phyloP scores from a whole-genome alignment of 2,329 filamentous ascomycete species.

The Curvularia sp. region DNA sequence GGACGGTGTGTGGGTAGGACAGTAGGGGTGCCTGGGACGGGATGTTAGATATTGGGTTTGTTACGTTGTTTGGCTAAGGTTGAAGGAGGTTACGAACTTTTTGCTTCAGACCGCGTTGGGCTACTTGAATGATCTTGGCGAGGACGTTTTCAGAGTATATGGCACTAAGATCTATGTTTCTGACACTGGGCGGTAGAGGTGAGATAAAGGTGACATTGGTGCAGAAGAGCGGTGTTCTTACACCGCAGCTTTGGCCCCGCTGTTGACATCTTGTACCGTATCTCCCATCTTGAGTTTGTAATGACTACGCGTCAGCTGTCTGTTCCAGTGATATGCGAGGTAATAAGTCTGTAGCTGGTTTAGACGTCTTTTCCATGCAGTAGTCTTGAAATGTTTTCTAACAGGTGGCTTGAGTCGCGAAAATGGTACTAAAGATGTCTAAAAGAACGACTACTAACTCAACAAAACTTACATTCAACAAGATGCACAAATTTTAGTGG shows the following conservation, averaged over 20 bases:
- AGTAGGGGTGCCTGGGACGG: constrained; percentile 31
- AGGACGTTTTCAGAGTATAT: constrained; percentile 40
- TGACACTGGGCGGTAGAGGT: constrained; percentile 24
- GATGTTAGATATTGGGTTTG: not conserved
- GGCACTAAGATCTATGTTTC: constrained; percentile 35
- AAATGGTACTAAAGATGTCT: not conserved
- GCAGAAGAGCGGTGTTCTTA: constrained; percentile 6
- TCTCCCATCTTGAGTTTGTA: constrained; percentile 15
- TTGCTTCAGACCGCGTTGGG: constrained; percentile 37
- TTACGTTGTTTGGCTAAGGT: not conserved
- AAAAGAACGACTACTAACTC: too few relatives aligned
- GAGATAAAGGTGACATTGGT: not conserved
- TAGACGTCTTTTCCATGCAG: not conserved
- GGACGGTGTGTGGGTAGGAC: constrained; percentile 45
- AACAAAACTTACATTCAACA: not conserved
- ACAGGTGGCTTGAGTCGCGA: not conserved
- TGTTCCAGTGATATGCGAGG: not conserved
- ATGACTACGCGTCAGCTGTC: not conserved
- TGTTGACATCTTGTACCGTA: constrained; percentile 1
- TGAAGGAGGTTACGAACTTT: constrained; percentile 19
- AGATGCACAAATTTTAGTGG: constrained; percentile 11
- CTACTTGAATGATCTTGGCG: constrained; percentile 46
- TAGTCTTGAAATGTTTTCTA: not conserved
- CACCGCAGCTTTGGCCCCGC: constrained; percentile 12
- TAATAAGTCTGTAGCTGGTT: not conserved